These are phyloP conservation scores for Hypoxylon lenormandii DNA, from an alignment of 495 filamentous ascomycete genomes.

Conservation along the genomic window DNA sequence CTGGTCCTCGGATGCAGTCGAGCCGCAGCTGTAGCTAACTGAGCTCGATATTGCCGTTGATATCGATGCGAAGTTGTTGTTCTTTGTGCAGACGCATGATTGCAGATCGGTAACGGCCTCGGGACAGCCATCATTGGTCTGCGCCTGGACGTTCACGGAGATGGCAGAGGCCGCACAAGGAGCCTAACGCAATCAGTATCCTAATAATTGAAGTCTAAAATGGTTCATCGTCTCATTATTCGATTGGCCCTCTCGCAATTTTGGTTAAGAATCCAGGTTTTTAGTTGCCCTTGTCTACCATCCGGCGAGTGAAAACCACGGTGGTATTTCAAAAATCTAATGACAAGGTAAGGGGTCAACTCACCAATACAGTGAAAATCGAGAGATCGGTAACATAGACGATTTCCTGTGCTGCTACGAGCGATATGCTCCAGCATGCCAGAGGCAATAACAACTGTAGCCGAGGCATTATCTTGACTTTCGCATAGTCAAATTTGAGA, in stretches of 20 bases:
- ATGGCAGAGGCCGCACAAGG: conserved; percentile 61
- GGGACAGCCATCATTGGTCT: conserved; percentile 58
- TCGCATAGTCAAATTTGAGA: neutral
- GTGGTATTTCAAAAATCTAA: neutral
- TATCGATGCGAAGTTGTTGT: conserved; percentile 59
- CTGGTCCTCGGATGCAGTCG: conserved; percentile 60
- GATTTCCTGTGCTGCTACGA: conserved; percentile 45
- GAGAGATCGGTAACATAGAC: conserved; percentile 61
- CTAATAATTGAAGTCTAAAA: neutral
- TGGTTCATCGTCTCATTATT: no score
- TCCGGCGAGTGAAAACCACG: neutral
- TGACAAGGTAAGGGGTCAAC: neutral
- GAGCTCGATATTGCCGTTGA: conserved; percentile 52
- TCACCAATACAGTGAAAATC: conserved; percentile 58
- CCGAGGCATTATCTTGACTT: conserved; percentile 22
- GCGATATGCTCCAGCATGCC: conserved; percentile 26
- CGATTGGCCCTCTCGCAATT: no score
- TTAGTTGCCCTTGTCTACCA: no score
- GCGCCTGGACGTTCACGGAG: conserved; percentile 55
- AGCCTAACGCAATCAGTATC: conserved; percentile 50
- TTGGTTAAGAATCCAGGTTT: no score
- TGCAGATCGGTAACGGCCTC: conserved; percentile 56
- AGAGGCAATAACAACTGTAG: conserved; percentile 25
- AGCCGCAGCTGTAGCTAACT: conserved; percentile 57
- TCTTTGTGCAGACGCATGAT: conserved; percentile 64